These are phyloP conservation scores for Lepidium aucheri DNA, from an alignment of 345 rosid species.

Conservation along the genomic window DNA sequence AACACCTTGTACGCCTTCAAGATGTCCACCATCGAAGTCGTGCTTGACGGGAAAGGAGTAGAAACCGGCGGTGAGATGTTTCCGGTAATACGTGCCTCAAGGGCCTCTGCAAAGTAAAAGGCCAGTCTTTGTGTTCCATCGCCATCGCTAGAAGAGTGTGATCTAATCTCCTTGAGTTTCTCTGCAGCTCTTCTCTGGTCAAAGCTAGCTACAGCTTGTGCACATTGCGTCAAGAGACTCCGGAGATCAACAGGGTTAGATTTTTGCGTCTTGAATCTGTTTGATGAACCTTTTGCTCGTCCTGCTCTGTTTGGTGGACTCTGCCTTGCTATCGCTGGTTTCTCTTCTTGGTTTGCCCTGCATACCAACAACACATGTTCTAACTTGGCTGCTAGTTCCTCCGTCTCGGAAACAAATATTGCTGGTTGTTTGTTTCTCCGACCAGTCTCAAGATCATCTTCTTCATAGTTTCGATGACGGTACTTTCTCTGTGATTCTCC, in stretches of 20 bases:
- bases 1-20: conserved; percentile 41
- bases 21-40: conserved; percentile 50
- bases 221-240: conserved; percentile 55
- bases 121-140: conserved; percentile 80
- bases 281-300: conserved; percentile 36
- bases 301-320: conserved; percentile 26
- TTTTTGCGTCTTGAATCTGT: conserved; percentile 25
- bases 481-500: conserved; percentile 38
- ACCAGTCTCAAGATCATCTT: conserved; percentile 39
- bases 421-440: conserved; percentile 64
- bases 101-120: conserved; percentile 66
- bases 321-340: conserved; percentile 14
- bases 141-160: conserved; percentile 56
- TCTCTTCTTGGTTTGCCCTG: conserved; percentile 7
- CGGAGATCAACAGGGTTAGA: conserved; percentile 54
- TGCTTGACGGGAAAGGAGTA: conserved; percentile 28
- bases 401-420: conserved; percentile 39
- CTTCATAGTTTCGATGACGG: conserved; percentile 44
- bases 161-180: conserved; percentile 65
- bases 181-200: conserved; percentile 62
- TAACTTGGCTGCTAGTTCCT: conserved; percentile 45
- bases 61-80: conserved; percentile 30
- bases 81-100: conserved; percentile 66
- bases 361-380: conserved; percentile 49
- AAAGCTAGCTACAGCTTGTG: conserved; percentile 65